Conservation (phyloP, 73 alveolate genomes). For the Effrenium voratum region DNA sequence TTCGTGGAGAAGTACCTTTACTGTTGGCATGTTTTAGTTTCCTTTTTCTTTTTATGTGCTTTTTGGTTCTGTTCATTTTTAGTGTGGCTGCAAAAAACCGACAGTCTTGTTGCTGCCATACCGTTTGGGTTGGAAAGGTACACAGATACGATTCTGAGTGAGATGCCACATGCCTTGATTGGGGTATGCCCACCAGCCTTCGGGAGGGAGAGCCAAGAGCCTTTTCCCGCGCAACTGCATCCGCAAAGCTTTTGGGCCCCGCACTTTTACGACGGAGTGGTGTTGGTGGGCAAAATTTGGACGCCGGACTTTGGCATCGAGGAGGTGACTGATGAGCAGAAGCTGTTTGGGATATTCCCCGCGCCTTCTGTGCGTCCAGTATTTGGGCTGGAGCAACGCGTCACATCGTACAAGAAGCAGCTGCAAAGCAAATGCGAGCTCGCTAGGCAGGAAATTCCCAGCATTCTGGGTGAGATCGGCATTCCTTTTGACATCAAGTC, state of each 20-base stretch:
- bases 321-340: slow-evolving; percentile 24
- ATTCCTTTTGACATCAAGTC: slow-evolving; percentile 53
- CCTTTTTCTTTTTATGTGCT: no score
- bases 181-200: slow-evolving; percentile 90
- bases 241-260: slow-evolving; percentile 70
- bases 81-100: no score
- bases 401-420: slow-evolving; percentile 42
- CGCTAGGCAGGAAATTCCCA: slow-evolving; percentile 38
- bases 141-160: not conserved
- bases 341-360: slow-evolving; percentile 23
- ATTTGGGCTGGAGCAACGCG: slow-evolving; percentile 56
- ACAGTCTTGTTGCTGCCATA: no score
- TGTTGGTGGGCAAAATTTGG: slow-evolving; percentile 65
- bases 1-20: no score
- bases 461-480: slow-evolving; percentile 84
- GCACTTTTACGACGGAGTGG: slow-evolving; percentile 69
- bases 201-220: slow-evolving; percentile 34
- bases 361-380: slow-evolving; percentile 57
- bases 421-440: slow-evolving; percentile 32
- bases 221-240: slow-evolving; percentile 29
- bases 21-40: no score
- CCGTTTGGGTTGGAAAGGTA: no score
- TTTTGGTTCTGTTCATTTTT: no score
- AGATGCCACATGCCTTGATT: slow-evolving; percentile 65
- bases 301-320: slow-evolving; percentile 71